Base-by-base conservation (phyloP, 2,329 filamentous ascomycete species). In the Pseudopithomyces chartarum region DNA sequence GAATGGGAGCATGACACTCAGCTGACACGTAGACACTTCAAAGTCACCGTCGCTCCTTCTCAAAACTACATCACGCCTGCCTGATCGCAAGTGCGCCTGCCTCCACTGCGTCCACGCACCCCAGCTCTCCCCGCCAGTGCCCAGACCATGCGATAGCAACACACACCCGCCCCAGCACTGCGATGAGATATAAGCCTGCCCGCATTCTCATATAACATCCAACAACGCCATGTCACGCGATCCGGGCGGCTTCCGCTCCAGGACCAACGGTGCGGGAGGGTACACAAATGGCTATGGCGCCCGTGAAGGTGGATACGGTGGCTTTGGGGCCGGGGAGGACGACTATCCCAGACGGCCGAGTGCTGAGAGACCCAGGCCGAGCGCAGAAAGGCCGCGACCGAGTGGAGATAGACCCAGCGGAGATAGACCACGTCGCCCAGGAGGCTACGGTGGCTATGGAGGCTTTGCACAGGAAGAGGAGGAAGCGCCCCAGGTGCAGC, bases 401-500 rank as follows among this genome's bases (percentile, higher is more conserved):
- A n/a, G n/a, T n/a, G n/a, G n/a, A n/a, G n/a, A 64, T 49, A 59
- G 67, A 12, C 62, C 63, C 8, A 71, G 67, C 54, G 56, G 54
- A 13, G 70, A 71, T 39, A 56, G 68, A 50, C 71, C 76, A 32
- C 69, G 66, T 23, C 70, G 76, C 6, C 71, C 77, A 5, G 75
- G 72, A 22, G 77, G 76, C 32, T 78, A 78, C 61, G 75, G 72
- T 23, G 77, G 76, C 33, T 78, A 78, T 61, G 76, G 75, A 13
- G 77, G 74, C 46, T 59, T 66, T 38, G 38, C 58, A 26, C 34
- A 46, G 15, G 46, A 19, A 29, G 59, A 64, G 19, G 64, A 70
- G 17, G 70, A 73, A n/a, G 60, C 61, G 29, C 63, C 70, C 3
- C 66, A 64, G 19, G 71, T 75, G 3, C 64, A 63, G 23, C 67